Conservation (phyloP, 495 filamentous ascomycete species). For the Echria macrotheca region DNA sequence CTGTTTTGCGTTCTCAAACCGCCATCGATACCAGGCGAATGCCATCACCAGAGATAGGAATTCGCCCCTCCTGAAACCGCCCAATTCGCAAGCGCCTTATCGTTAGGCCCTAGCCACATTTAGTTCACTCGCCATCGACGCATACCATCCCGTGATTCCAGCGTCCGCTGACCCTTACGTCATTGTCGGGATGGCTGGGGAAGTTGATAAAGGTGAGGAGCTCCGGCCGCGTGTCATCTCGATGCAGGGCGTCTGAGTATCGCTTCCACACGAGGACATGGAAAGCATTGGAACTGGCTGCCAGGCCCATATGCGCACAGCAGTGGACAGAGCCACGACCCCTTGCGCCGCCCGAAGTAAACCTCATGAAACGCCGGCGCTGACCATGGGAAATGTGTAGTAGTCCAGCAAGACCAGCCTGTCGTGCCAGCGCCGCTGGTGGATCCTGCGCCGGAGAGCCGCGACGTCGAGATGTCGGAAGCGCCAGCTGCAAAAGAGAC, state of each 20-base stretch:
- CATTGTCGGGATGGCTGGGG: conserved; percentile 37
- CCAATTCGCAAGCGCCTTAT: too few species aligned
- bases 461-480: conserved; percentile 5
- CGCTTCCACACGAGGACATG: too few species aligned
- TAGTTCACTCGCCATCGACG: too few species aligned
- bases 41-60: neutral
- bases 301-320: too few species aligned
- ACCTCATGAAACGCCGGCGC: conserved; percentile 13
- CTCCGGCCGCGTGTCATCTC: neutral
- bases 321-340: too few species aligned
- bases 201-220: conserved; percentile 39
- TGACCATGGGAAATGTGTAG: too few species aligned
- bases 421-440: neutral
- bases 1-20: conserved; percentile 1
- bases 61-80: neutral
- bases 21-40: neutral
- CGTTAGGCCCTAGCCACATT: too few species aligned
- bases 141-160: neutral
- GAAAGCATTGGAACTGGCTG: too few species aligned
- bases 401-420: conserved; percentile 15
- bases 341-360: too few species aligned
- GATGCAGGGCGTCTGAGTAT: too few species aligned
- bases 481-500: conserved; percentile 6
- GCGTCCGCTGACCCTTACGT: conserved; percentile 29
- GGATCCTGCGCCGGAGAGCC: neutral